phyloP scores from a whole-genome alignment of 2,329 filamentous ascomycete genomes.

The Thelonectria rubi region DNA sequence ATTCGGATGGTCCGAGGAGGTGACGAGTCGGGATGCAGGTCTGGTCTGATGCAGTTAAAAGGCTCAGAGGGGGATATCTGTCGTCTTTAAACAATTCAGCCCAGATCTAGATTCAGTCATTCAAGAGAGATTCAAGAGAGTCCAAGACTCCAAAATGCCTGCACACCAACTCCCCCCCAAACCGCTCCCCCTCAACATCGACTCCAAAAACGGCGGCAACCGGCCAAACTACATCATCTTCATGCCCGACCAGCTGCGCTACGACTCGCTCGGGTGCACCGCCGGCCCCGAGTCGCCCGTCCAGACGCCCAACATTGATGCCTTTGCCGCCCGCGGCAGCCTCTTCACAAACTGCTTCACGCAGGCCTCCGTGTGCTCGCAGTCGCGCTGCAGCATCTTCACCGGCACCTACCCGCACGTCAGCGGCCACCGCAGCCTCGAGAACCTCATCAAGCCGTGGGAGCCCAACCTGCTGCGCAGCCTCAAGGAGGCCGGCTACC shows the following conservation, averaged over 20 bases:
- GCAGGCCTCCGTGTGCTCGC: slow-evolving; percentile 57
- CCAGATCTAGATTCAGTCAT: no score
- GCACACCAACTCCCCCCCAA: slow-evolving; percentile 30
- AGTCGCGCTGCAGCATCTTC: slow-evolving; percentile 58
- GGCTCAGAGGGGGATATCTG: background rate
- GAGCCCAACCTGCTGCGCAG: slow-evolving; percentile 57
- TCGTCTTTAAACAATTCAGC: no score
- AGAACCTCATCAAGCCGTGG: slow-evolving; percentile 59
- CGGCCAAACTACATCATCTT: slow-evolving; percentile 54
- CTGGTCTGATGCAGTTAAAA: slow-evolving; percentile 5
- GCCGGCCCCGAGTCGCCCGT: slow-evolving; percentile 40
- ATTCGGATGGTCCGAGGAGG: background rate
- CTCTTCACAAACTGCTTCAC: slow-evolving; percentile 57
- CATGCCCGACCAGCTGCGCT: slow-evolving; percentile 59
- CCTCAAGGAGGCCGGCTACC: slow-evolving; percentile 55
- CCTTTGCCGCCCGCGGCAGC: slow-evolving; percentile 49
- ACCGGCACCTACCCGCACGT: slow-evolving; percentile 58
- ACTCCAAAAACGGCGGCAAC: slow-evolving; percentile 41
- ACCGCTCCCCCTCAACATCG: slow-evolving; percentile 34
- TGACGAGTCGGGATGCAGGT: background rate
- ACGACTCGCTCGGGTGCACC: slow-evolving; percentile 52
- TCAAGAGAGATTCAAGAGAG: no score
- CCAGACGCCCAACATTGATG: slow-evolving; percentile 54
- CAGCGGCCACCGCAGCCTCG: slow-evolving; percentile 54
- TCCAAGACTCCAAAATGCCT: slow-evolving; percentile 28